phyloP scores from a whole-genome alignment of 2,329 filamentous ascomycete species.

The Intubia oerlemansii region DNA sequence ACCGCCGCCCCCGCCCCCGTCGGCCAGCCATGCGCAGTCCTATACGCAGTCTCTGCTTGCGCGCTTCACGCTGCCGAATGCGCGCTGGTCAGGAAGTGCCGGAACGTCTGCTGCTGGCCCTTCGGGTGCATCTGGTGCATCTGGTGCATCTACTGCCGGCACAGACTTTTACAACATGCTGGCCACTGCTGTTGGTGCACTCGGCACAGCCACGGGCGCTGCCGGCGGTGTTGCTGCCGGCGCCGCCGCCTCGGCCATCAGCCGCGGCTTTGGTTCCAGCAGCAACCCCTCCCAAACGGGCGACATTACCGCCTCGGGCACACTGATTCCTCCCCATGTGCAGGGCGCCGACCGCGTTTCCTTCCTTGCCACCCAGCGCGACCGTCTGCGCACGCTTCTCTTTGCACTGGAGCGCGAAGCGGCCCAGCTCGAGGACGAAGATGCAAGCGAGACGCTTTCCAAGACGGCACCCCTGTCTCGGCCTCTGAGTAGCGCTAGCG shows the following conservation, averaged over 20 bases:
- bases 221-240: conserved; percentile 8
- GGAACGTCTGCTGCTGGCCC: too few species aligned
- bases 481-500: conserved; percentile 34
- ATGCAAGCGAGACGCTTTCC: too few species aligned
- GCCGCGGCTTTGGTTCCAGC: conserved; percentile 8
- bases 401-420: conserved; percentile 66
- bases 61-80: conserved; percentile 63
- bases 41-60: conserved; percentile 72
- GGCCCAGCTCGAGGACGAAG: conserved; percentile 25
- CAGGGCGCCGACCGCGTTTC: conserved; percentile 43
- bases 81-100: conserved; percentile 27
- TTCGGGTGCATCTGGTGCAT: neutral
- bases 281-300: neutral
- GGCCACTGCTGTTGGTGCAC: conserved; percentile 47
- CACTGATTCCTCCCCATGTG: conserved; percentile 47
- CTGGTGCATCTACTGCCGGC: conserved; percentile 2
- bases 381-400: conserved; percentile 53
- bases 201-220: conserved; percentile 17
- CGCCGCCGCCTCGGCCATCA: conserved; percentile 13
- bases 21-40: conserved; percentile 16
- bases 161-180: conserved; percentile 61
- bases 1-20: conserved; percentile 11
- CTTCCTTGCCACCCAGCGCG: conserved; percentile 61
- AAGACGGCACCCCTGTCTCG: conserved; percentile 3
- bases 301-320: conserved; percentile 26